Conservation (phyloP, 805 yeast genomes). For the Pichia cabralensis region DNA sequence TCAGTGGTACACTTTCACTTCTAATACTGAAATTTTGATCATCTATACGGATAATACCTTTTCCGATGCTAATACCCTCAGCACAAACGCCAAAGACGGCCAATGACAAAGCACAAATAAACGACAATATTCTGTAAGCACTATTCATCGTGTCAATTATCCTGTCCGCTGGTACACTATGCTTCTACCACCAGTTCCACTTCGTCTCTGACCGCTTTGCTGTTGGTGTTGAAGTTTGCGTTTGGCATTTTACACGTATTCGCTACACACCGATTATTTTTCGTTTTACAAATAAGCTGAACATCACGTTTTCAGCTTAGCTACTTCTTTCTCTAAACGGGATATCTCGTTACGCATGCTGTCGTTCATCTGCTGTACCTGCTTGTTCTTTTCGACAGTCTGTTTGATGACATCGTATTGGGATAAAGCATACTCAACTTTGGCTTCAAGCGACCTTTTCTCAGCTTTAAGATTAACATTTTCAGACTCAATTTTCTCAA, state of each 20-base stretch:
- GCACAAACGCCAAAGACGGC: not conserved
- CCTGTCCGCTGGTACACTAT: too few relatives aligned
- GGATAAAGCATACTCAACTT: slow-evolving; percentile 17
- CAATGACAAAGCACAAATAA: too few relatives aligned
- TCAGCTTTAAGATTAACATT: slow-evolving; percentile 14
- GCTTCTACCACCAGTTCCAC: too few relatives aligned
- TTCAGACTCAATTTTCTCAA: slow-evolving; percentile 13
- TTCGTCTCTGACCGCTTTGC: too few relatives aligned
- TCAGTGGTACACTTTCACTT: slow-evolving; percentile 6
- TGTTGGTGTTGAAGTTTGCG: too few relatives aligned
- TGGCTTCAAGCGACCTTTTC: slow-evolving; percentile 9
- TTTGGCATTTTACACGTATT: too few relatives aligned
- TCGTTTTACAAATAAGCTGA: too few relatives aligned
- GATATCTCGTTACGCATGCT: slow-evolving; percentile 19
- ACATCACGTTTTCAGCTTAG: too few relatives aligned
- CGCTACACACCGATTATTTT: too few relatives aligned
- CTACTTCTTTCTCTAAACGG: slow-evolving; percentile 15
- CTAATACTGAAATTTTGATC: slow-evolving; percentile 8
- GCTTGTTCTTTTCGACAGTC: slow-evolving; percentile 24
- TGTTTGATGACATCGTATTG: slow-evolving; percentile 25
- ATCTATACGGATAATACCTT: slow-evolving; percentile 12
- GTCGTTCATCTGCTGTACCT: slow-evolving; percentile 21
- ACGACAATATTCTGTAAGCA: not conserved
- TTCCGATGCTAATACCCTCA: slow-evolving; percentile 8
- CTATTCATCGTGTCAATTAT: not conserved